Evolutionary conservation across 495 filamentous ascomycete genomes (phyloP).

Genomic region (Hypoxylon trugodes): DNA sequence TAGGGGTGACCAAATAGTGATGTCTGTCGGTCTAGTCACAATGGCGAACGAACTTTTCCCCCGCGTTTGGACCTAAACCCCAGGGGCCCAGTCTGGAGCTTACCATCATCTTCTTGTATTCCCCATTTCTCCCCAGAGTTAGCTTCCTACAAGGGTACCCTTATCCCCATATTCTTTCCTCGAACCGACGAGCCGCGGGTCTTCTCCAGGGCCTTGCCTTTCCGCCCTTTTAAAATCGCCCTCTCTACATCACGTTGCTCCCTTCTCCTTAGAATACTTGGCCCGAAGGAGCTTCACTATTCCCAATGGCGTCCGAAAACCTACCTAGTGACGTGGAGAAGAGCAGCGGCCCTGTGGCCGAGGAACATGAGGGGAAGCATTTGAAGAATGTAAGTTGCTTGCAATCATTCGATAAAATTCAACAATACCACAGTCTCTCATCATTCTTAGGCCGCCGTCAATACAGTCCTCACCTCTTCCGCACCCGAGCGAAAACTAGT

Average conservation of each 20-base stretch:
- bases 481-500: slow-evolving; percentile 50
- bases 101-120: slow-evolving; percentile 12
- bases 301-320: slow-evolving; percentile 38
- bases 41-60: slow-evolving; percentile 26
- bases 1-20: not conserved
- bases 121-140: slow-evolving; percentile 26
- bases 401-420: not conserved
- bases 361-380: slow-evolving; percentile 31
- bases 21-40: slow-evolving; percentile 31
- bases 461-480: slow-evolving; percentile 15
- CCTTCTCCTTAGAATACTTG: not conserved
- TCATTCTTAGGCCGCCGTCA: not conserved
- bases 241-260: slow-evolving; percentile 6
- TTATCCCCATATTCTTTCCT: slow-evolving; percentile 11
- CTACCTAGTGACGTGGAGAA: slow-evolving; percentile 40
- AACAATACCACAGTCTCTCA: slow-evolving; percentile 11
- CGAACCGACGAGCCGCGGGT: too few species aligned
- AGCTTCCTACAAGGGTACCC: slow-evolving; percentile 15
- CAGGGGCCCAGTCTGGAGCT: slow-evolving; percentile 11
- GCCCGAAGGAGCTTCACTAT: slow-evolving; percentile 6
- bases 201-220: too few species aligned
- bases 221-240: slow-evolving; percentile 13
- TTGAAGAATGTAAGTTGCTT: slow-evolving; percentile 32
- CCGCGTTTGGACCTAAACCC: slow-evolving; percentile 26
- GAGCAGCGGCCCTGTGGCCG: slow-evolving; percentile 23